Percentiles rank a stretch among this genome's conserved stretches.
phyloP scores from a whole-genome alignment of 2,329 filamentous ascomycete species.

The Pseudogymnoascus verrucosus region DNA sequence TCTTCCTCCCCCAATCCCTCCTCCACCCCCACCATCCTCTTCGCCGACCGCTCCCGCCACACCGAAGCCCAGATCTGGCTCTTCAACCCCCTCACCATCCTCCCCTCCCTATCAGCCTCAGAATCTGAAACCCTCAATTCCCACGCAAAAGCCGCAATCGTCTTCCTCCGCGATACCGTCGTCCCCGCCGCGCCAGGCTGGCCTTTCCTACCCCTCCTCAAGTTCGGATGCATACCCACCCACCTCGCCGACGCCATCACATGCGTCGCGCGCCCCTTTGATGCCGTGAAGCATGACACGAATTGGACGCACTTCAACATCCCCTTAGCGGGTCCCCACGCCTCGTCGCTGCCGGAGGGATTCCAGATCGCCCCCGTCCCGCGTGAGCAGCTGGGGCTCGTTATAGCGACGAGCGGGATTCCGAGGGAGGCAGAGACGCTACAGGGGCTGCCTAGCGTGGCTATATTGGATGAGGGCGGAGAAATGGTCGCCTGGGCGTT shows the following conservation, averaged over 20 bases:
- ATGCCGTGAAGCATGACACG: conserved; percentile 15
- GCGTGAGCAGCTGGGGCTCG: conserved; percentile 20
- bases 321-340: neutral
- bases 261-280: conserved; percentile 11
- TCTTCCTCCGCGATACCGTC: conserved; percentile 17
- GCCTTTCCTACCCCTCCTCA: conserved; percentile 22
- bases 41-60: conserved; percentile 25
- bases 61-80: conserved; percentile 26
- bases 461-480: conserved; percentile 15
- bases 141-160: conserved; percentile 15
- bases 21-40: conserved; percentile 21
- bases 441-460: conserved; percentile 19
- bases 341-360: conserved; percentile 14
- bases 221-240: conserved; percentile 21
- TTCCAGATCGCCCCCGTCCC: conserved; percentile 19
- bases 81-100: conserved; percentile 21
- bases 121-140: conserved; percentile 9
- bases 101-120: neutral
- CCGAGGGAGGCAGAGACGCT: conserved; percentile 20
- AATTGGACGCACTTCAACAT: conserved; percentile 21
- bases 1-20: neutral
- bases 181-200: conserved; percentile 25
- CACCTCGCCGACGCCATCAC: conserved; percentile 13
- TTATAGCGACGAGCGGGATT: conserved; percentile 24
- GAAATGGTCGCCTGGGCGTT: conserved; percentile 25